Evolutionary conservation across 208 protist species (phyloP).

Genomic region (Leishmania amazonensis): DNA sequence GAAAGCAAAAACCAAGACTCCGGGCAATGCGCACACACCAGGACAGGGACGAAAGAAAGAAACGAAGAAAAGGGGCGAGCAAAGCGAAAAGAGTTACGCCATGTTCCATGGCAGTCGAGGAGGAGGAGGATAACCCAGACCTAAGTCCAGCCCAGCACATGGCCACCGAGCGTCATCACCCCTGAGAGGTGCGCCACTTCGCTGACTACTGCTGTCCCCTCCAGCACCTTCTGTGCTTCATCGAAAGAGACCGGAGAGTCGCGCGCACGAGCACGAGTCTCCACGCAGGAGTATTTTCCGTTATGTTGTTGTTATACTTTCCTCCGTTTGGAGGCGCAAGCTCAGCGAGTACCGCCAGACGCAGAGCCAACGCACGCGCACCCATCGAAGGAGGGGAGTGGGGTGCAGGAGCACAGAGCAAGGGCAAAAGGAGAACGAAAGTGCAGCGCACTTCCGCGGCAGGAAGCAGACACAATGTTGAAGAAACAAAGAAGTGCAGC

Average conservation of each 20-base stretch:
- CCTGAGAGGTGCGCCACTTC: background rate
- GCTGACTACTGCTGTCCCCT: background rate
- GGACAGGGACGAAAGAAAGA: constrained; percentile 2
- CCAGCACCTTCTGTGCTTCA: background rate
- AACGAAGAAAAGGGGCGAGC: background rate
- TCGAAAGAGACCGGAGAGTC: background rate
- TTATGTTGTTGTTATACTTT: background rate
- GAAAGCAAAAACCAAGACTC: constrained; percentile 3
- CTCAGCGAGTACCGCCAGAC: background rate
- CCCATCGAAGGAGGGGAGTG: background rate
- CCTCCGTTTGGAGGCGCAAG: background rate
- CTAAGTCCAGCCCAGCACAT: background rate
- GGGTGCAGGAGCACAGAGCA: background rate
- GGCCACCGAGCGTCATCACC: background rate
- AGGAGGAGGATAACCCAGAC: background rate
- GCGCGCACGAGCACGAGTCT: background rate
- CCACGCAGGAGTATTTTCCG: background rate
- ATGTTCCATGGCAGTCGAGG: background rate
- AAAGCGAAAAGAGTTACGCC: background rate
- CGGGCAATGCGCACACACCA: background rate
- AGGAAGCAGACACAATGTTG: background rate
- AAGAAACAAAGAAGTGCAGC: background rate
- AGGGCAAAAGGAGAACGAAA: background rate
- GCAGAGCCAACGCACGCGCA: background rate
- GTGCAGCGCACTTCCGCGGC: background rate